These are phyloP conservation scores for Candida fluviatilis DNA, from an alignment of 805 yeast genomes.

Conservation along the genomic window DNA sequence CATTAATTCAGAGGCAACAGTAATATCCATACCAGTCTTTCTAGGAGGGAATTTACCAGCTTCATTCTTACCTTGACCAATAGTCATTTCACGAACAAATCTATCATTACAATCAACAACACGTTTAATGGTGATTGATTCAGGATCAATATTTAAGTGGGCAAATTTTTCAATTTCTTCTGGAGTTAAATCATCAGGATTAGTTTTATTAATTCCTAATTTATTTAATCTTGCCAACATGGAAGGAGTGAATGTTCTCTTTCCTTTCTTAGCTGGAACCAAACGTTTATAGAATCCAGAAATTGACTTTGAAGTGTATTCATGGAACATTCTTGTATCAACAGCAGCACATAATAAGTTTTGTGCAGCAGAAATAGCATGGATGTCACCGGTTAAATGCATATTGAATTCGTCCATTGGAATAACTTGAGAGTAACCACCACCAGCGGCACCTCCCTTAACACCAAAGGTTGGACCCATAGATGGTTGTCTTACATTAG, in stretches of 20 bases:
- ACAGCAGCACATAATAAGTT: slow-evolving; percentile 81
- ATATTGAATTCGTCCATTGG: slow-evolving; percentile 88
- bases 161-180: slow-evolving; percentile 66
- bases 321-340: slow-evolving; percentile 85
- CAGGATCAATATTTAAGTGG: slow-evolving; percentile 73
- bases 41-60: slow-evolving; percentile 56
- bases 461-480: slow-evolving; percentile 90
- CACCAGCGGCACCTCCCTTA: slow-evolving; percentile 90
- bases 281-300: slow-evolving; percentile 69
- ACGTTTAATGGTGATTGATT: slow-evolving; percentile 75
- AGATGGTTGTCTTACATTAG: slow-evolving; percentile 82
- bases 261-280: slow-evolving; percentile 72
- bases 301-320: slow-evolving; percentile 62
- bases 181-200: slow-evolving; percentile 67
- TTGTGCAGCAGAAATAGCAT: slow-evolving; percentile 79
- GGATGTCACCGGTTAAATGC: slow-evolving; percentile 85
- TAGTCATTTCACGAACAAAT: slow-evolving; percentile 70
- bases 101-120: slow-evolving; percentile 85
- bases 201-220: slow-evolving; percentile 63
- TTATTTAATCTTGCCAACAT: slow-evolving; percentile 65
- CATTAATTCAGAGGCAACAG: slow-evolving; percentile 85
- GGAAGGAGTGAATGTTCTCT: slow-evolving; percentile 60
- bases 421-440: slow-evolving; percentile 82
- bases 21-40: slow-evolving; percentile 75
- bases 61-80: slow-evolving; percentile 81